phyloP scores from a whole-genome alignment of 2,329 filamentous ascomycete genomes.

The Cucurbitaria berberidis region DNA sequence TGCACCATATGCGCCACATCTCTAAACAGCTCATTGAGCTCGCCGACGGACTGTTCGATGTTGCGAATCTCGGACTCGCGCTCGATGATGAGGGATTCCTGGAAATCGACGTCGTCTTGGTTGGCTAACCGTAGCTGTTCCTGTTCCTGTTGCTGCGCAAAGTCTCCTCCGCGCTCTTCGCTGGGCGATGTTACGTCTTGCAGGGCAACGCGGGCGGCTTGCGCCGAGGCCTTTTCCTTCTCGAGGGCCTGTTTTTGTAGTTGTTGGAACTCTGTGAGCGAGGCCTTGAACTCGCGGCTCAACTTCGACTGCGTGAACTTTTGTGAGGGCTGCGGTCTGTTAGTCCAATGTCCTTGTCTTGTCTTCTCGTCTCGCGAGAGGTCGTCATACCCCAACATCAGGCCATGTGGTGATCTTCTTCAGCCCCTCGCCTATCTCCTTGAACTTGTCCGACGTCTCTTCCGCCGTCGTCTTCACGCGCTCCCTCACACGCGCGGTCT shows the following conservation, averaged over 20 bases:
- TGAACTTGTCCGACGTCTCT: constrained; percentile 85
- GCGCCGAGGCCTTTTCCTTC: constrained; percentile 86
- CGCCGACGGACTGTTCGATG: constrained; percentile 94
- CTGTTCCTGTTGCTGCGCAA: constrained; percentile 64
- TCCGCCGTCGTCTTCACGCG: constrained; percentile 86
- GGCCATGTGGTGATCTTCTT: constrained; percentile 84
- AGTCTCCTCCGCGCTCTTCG: constrained; percentile 54
- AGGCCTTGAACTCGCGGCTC: constrained; percentile 88
- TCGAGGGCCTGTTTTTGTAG: constrained; percentile 91
- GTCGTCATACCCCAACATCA: constrained; percentile 73
- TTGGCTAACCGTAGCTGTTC: constrained; percentile 81
- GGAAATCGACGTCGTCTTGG: constrained; percentile 96
- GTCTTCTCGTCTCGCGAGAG: not conserved
- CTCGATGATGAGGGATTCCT: constrained; percentile 93
- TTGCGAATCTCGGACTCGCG: constrained; percentile 96
- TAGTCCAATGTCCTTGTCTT: constrained; percentile 17
- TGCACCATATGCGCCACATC: constrained; percentile 98
- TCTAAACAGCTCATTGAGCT: constrained; percentile 94
- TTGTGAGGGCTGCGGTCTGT: constrained; percentile 74
- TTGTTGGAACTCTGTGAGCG: constrained; percentile 87
- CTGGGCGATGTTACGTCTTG: constrained; percentile 61
- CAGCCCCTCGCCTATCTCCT: constrained; percentile 88
- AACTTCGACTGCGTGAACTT: constrained; percentile 97
- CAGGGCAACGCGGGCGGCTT: constrained; percentile 79
- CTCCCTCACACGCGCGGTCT: constrained; percentile 89